These are phyloP conservation scores for Suhomyces sp. DNA, from an alignment of 805 yeast genomes.

Conservation along the genomic window DNA sequence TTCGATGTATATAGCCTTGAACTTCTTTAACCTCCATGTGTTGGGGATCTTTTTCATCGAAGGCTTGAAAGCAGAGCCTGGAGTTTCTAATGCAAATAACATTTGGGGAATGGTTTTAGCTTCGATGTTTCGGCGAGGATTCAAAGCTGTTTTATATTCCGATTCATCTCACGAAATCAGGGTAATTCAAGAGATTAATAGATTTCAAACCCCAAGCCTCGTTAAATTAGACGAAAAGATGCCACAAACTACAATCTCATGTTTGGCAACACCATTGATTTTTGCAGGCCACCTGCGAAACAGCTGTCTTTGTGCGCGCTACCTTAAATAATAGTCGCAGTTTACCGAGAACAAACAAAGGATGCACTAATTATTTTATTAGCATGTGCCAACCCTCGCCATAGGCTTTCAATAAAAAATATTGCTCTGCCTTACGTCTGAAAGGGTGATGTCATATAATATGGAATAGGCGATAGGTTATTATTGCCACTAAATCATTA, in stretches of 20 bases:
- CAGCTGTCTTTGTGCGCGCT: not conserved
- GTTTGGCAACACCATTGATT: not conserved
- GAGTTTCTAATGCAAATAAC: slow-evolving; percentile 31
- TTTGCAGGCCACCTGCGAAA: not conserved
- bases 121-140: not conserved
- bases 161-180: not conserved
- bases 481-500: not conserved
- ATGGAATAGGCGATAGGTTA: not conserved
- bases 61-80: slow-evolving; percentile 39
- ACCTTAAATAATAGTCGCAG: not conserved
- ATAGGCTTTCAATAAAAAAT: not conserved
- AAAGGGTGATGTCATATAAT: not conserved
- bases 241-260: not conserved
- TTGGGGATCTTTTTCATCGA: slow-evolving; percentile 28
- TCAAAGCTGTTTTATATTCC: not conserved
- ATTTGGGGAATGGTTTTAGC: slow-evolving; percentile 7
- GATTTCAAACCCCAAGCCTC: not conserved
- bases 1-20: slow-evolving; percentile 27
- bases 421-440: not conserved
- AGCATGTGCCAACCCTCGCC: not conserved
- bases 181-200: not conserved
- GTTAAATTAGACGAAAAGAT: not conserved
- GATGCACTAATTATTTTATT: not conserved
- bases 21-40: slow-evolving; percentile 38
- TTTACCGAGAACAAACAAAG: not conserved